phyloP scores from a whole-genome alignment of 805 yeast species.

The Komagataella phaffii region DNA sequence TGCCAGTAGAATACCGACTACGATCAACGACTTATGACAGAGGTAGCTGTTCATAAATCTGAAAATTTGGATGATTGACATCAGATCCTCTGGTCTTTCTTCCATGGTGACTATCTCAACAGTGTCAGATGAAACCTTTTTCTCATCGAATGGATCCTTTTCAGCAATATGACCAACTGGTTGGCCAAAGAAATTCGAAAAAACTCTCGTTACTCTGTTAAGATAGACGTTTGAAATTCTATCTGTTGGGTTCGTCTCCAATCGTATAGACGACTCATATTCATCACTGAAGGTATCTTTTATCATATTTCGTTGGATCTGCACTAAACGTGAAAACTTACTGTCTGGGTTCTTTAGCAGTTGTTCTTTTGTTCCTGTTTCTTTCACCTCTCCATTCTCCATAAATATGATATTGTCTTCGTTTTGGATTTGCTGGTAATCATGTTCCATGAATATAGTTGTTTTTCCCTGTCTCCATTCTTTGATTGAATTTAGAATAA shows the following conservation, averaged over 20 bases:
- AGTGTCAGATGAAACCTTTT: not conserved
- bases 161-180: not conserved
- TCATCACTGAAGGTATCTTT: not conserved
- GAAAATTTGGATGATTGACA: slow-evolving; percentile 12
- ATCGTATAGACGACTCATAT: slow-evolving; percentile 1
- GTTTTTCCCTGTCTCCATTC: slow-evolving; percentile 55
- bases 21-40: slow-evolving; percentile 14
- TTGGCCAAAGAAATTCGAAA: not conserved
- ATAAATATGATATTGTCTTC: slow-evolving; percentile 49
- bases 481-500: slow-evolving; percentile 36
- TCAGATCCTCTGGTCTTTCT: slow-evolving; percentile 7
- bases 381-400: slow-evolving; percentile 42
- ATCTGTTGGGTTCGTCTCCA: not conserved
- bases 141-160: not conserved
- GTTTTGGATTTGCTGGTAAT: slow-evolving; percentile 37
- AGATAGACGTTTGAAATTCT: not conserved
- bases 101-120: not conserved
- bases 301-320: not conserved
- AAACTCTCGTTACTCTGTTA: not conserved
- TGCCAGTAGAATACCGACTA: slow-evolving; percentile 40
- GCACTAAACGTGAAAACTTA: not conserved
- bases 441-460: slow-evolving; percentile 77
- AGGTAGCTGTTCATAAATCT: slow-evolving; percentile 15
- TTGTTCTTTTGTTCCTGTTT: slow-evolving; percentile 24
- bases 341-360: slow-evolving; percentile 11